Conservation (phyloP, 768 basidiomycete species). For the Cyclocybe aegerita region DNA sequence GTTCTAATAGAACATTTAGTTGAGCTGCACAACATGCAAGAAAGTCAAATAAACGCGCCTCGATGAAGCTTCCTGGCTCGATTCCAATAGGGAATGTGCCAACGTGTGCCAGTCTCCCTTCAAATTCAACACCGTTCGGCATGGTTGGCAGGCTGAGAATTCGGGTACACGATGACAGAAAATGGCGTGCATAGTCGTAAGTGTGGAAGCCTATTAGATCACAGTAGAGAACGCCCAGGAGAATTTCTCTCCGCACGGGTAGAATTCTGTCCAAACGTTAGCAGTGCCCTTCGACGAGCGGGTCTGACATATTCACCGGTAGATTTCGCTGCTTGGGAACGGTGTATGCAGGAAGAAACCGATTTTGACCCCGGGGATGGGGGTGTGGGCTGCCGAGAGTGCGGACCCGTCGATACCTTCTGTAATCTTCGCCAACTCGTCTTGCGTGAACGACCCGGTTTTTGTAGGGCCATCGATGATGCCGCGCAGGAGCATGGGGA, state of each 20-base stretch:
- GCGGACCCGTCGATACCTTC: constrained; percentile 66
- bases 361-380: constrained; percentile 79
- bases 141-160: constrained; percentile 94
- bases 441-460: constrained; percentile 54
- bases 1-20: constrained; percentile 46
- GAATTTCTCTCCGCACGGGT: constrained; percentile 94
- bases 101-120: constrained; percentile 92
- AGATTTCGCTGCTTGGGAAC: constrained; percentile 97
- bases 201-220: constrained; percentile 99
- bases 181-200: constrained; percentile 99
- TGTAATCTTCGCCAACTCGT: constrained; percentile 66
- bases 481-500: constrained; percentile 91
- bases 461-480: constrained; percentile 72
- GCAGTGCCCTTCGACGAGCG: constrained; percentile 6
- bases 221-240: constrained; percentile 94
- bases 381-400: constrained; percentile 31
- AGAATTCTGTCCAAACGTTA: constrained; percentile 65
- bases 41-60: constrained; percentile 41
- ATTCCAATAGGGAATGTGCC: constrained; percentile 99
- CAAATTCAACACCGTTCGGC: constrained; percentile 97
- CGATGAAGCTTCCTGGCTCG: constrained; percentile 88
- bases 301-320: constrained; percentile 57
- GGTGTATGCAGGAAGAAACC: constrained; percentile 99
- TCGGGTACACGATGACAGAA: constrained; percentile 96
- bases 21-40: background rate